Base-by-base conservation (phyloP, 768 basidiomycete species). In the Podaxis sp. region DNA sequence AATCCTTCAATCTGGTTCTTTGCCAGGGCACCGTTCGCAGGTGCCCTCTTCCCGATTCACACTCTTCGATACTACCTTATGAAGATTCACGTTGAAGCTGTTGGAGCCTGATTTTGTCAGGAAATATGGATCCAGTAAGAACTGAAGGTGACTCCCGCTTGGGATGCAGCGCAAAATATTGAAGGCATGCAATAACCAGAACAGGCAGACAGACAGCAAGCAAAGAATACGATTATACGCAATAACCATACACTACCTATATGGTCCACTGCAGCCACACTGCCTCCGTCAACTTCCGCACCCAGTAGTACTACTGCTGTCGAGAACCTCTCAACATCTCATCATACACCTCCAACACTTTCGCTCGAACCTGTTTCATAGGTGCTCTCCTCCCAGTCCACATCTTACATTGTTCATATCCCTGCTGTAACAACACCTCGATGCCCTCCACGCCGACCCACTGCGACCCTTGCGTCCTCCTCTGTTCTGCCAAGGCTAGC, bases 361-460 rank as follows among this genome's bases (percentile, higher is more conserved):
- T 74, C 66, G 77, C 75, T 50, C 74, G 68, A 25, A 86, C 80
- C 8, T 71, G 68, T 12, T 67, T 69, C 72, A 70, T 75, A 50
- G 84, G 83, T 52, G 78, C 80, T 64, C 69, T 71, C 46, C 80
- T 75, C n/a, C 81, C 83, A 0, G 85, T 89, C 87, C 88, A 89
- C 27, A 78, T 66, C 67, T 80, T 77, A 66, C 85, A 86, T 69
- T 89, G 88, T 56, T 77, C 78, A 67, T 79, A 89, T 4, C 85
- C 89, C 71, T 91, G 90, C 72, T 89, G 87, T n/a, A 91, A 75
- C 40, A 91, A 69, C 59, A 90, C 80, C 64, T 87, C 83, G 8
- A 91, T 76, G 0, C 90, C 89, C 52, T 79, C 76, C 17, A 89
- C 85, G 17, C 75, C 71, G n/a, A 74, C 74, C 89, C 89, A 91